phyloP scores from a whole-genome alignment of 441 rosid species.

The Populus trichocarpa region DNA sequence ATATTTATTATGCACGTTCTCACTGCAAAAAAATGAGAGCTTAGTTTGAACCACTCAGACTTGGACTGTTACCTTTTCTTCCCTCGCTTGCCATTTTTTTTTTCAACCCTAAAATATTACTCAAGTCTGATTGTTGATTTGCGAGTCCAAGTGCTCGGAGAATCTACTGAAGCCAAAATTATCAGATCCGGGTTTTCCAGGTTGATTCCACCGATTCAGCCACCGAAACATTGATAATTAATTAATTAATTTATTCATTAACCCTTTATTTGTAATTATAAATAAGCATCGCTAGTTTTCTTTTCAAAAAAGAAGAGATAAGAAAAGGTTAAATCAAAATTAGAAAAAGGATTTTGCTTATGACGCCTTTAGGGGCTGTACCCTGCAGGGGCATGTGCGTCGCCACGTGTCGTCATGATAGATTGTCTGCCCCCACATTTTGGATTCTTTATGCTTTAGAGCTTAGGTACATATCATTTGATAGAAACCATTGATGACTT shows the following conservation, averaged over 20 bases:
- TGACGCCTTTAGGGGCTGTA: conserved; percentile 16
- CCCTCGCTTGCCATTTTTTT: neutral
- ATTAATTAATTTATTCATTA: no score
- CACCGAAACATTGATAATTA: no score
- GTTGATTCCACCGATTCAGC: no score
- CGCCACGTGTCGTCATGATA: conserved; percentile 24
- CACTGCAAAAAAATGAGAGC: neutral
- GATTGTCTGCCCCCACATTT: neutral
- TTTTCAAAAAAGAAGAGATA: no score
- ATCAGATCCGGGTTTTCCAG: no score
- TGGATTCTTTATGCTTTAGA: conserved; percentile 5
- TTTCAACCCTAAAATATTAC: neutral
- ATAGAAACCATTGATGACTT: conserved; percentile 7
- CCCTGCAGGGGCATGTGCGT: conserved; percentile 18
- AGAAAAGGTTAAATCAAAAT: no score
- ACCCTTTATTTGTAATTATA: no score
- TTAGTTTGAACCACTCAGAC: neutral
- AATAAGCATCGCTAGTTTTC: no score
- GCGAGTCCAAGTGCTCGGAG: neutral
- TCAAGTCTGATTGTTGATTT: neutral
- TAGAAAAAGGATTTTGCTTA: neutral
- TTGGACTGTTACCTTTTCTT: neutral
- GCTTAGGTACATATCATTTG: conserved; percentile 20
- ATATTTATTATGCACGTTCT: neutral
- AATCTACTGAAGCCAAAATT: neutral